Base-by-base conservation (phyloP, 768 basidiomycete species). In the Lactifluus subvellereus region DNA sequence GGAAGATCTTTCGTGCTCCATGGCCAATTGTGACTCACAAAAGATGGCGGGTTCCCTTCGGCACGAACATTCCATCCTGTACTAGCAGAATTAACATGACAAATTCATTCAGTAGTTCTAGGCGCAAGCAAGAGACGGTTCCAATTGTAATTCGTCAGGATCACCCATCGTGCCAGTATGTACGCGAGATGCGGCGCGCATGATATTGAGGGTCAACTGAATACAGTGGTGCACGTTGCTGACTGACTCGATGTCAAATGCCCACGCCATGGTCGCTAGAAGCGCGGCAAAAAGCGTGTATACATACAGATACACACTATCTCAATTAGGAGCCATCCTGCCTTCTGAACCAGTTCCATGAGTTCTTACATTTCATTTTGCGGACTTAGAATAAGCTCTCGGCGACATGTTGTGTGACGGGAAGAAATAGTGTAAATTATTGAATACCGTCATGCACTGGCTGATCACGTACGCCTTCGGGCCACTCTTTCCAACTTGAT, bases 381-480 rank as follows among this genome's bases (percentile, higher is more conserved):
- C n/a, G 16, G 37, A 54, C 48, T 54, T 59, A 58, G 51, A 58
- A 48, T 59, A 59, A 59, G 45, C 62, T 49, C 32, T 45, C 22
- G 50, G 18, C 20, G 9, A 22, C 11, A 20, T 11, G 47, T 7
- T 48, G 43, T 32, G 47, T 43, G 43, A 47, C 40, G 7, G 22
- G 43, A 20, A 8, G 50, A 30, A 27, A 13, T 20, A n/a, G 6
- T 10, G 20, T 8, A 47, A 47, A 47, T 20, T 22, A 48, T 22
- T 10, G 47, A 13, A 48, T 48, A 27, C 47, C 22, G 47, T 22
- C 47, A 48, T 48, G 47, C 11, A 20, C 8, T 10, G 47, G 47
- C 10, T 27, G 47, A 27, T 48, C 47, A 5, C 22, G 5, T 27
- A 48, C 22, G 16, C 3, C 22, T 22, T 48, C 6, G 47, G 22